Conservation (phyloP, 805 yeast genomes). For the Saccharomycopsis selenospora region DNA sequence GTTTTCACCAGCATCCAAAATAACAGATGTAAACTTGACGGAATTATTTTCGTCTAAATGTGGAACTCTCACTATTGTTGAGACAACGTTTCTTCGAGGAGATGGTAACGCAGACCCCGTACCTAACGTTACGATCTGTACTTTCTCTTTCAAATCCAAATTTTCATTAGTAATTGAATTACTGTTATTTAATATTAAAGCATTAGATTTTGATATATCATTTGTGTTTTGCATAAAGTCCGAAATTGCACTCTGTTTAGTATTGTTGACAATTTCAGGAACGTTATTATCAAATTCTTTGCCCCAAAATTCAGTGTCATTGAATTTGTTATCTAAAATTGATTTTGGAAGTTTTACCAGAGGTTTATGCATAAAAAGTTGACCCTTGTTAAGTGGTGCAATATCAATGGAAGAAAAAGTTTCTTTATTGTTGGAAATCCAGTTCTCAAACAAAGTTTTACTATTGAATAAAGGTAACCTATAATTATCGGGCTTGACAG, state of each 20-base stretch:
- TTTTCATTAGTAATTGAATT: neutral
- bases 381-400: constrained; percentile 26
- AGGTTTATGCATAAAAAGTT: constrained; percentile 26
- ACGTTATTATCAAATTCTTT: constrained; percentile 32
- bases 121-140: constrained; percentile 72
- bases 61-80: constrained; percentile 72
- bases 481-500: constrained; percentile 37
- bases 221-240: neutral
- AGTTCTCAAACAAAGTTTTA: constrained; percentile 1
- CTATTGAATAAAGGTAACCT: constrained; percentile 30
- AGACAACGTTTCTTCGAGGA: constrained; percentile 74
- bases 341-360: constrained; percentile 2
- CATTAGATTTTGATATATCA: neutral
- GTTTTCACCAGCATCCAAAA: constrained; percentile 95
- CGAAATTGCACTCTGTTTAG: neutral
- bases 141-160: constrained; percentile 39
- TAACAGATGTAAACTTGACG: constrained; percentile 35
- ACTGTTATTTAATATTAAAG: too few species aligned
- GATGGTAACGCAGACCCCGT: constrained; percentile 93
- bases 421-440: constrained; percentile 4
- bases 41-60: constrained; percentile 25
- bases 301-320: constrained; percentile 29
- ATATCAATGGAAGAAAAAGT: constrained; percentile 25
- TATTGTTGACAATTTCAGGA: constrained; percentile 27
- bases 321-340: neutral